These are phyloP conservation scores for Dictyostelium capitatum DNA, from an alignment of 78 protist species.

Conservation along the genomic window DNA sequence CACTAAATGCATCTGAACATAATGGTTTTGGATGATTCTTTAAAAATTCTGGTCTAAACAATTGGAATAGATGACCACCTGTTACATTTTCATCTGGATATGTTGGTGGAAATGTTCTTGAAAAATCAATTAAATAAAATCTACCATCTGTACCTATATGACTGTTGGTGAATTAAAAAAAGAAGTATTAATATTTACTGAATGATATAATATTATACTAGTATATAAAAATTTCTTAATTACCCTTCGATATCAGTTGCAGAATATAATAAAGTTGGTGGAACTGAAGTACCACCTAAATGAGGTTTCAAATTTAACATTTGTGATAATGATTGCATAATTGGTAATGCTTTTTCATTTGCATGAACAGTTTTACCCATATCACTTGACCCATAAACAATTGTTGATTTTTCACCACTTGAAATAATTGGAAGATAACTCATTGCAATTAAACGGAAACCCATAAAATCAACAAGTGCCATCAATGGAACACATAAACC, in stretches of 20 bases:
- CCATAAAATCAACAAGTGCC: slow-evolving; percentile 87
- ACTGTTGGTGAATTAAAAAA: no score
- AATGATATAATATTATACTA: no score
- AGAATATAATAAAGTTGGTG: slow-evolving; percentile 25
- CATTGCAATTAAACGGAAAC: slow-evolving; percentile 85
- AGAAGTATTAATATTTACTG: no score
- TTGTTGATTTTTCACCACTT: slow-evolving; percentile 14
- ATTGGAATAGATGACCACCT: slow-evolving; percentile 84
- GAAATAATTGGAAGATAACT: slow-evolving; percentile 74
- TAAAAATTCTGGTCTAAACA: slow-evolving; percentile 87
- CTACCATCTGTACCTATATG: slow-evolving; percentile 84
- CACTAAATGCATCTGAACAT: slow-evolving; percentile 83
- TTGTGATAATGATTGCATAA: slow-evolving; percentile 58
- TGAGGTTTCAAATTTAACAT: slow-evolving; percentile 74
- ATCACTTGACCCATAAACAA: slow-evolving; percentile 81
- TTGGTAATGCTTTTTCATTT: slow-evolving; percentile 45
- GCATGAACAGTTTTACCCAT: slow-evolving; percentile 74
- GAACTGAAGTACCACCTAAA: slow-evolving; percentile 53
- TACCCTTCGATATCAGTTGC: slow-evolving; percentile 81
- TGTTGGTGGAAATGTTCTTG: slow-evolving; percentile 85
- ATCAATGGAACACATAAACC: slow-evolving; percentile 83
- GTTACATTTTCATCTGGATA: slow-evolving; percentile 50
- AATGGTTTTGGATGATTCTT: slow-evolving; percentile 74
- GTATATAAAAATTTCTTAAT: no score
- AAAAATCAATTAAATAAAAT: slow-evolving; percentile 84